Percentiles rank a stretch among this genome's conserved stretches.
Evolutionary conservation across 441 rosid genomes (phyloP).

Genomic region (Aleurites moluccanus): DNA sequence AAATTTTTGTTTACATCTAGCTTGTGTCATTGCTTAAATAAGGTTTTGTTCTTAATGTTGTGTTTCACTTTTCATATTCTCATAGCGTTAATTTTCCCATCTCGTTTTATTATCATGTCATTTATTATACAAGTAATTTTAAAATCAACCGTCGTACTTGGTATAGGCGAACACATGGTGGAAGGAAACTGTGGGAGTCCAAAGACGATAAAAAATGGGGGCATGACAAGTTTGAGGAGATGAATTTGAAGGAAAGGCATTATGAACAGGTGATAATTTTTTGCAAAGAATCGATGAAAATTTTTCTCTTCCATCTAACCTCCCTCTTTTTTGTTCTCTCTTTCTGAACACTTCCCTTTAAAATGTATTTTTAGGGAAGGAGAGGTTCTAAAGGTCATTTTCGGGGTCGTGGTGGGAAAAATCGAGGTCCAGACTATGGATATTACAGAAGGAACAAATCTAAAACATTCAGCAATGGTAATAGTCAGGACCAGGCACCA

Average conservation of each 20-base stretch:
- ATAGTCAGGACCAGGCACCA: constrained; percentile 52
- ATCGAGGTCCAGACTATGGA: constrained; percentile 51
- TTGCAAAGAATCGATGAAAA: neutral
- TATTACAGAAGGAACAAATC: constrained; percentile 55
- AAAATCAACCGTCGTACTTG: constrained; percentile 19
- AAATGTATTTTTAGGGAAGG: constrained; percentile 53
- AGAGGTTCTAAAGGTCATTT: constrained; percentile 57
- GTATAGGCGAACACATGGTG: constrained; percentile 68
- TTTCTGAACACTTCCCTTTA: constrained; percentile 8
- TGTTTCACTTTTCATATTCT: neutral
- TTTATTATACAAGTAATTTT: neutral
- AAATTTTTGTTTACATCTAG: neutral
- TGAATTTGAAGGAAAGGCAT: constrained; percentile 61
- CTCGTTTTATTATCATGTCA: constrained; percentile 2
- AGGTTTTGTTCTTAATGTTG: neutral
- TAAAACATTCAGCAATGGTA: constrained; percentile 42
- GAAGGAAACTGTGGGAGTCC: constrained; percentile 86
- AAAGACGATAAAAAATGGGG: constrained; percentile 96
- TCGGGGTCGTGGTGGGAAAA: constrained; percentile 60
- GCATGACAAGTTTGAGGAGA: constrained; percentile 93
- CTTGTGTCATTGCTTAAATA: neutral
- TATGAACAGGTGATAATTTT: constrained; percentile 46
- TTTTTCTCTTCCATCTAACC: constrained; percentile 7
- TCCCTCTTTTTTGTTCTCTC: neutral
- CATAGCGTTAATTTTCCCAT: neutral